Evolutionary conservation across 1,284 basidiomycete species (phyloP), one percentile per base, ranked within the genome.

Genomic region (Puccinia horiana): DNA sequence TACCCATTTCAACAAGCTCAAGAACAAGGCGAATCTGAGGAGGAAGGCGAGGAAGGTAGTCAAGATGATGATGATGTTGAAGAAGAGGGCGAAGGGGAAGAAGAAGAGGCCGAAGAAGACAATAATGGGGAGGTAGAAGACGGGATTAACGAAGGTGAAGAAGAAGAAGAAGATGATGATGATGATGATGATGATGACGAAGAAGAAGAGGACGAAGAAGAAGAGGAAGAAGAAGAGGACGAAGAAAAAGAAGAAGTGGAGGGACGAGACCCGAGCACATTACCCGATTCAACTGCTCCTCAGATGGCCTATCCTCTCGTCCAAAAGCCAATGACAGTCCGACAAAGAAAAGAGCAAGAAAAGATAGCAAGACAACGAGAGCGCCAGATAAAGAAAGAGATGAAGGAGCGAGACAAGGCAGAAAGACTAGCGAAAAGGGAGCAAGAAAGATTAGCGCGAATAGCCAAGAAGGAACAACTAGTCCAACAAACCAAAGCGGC

Each of bases 21-120:
- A 61, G 88, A 89, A 54, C 87, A 88, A 44, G 89, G 88, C 78
- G 88, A 88, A 69, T 88, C 88, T 61, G 88, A 86, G 23, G 88
- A 88, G 74, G 87, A 84, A 37, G 85, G 85, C 56, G 87, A 87
- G 40, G 87, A 87, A 40, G 86, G 85, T 32, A 87, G 85, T 75
- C 85, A 84, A 82, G 84, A 84, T 67, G 86, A 87, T 58, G 86
- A 85, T 9, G 88, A 87, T 61, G 87, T 89, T 81, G 87, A 88
- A 69, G 85, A 86, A 56, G 86, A 86, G 23, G 85, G 85, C 63
- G 83, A 84, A 40, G 84, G 83, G 75, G 83, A 84, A 44, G 86
- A 86, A 49, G 86, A 87, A 56, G 85, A 84, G 20, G 85, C 86
- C 18, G 52, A 42, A 67, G 44, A 81, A 70, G 72, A 58, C 11